Evolutionary conservation across 2,329 filamentous ascomycete species (phyloP).

Genomic region (Colletotrichum sp.): DNA sequence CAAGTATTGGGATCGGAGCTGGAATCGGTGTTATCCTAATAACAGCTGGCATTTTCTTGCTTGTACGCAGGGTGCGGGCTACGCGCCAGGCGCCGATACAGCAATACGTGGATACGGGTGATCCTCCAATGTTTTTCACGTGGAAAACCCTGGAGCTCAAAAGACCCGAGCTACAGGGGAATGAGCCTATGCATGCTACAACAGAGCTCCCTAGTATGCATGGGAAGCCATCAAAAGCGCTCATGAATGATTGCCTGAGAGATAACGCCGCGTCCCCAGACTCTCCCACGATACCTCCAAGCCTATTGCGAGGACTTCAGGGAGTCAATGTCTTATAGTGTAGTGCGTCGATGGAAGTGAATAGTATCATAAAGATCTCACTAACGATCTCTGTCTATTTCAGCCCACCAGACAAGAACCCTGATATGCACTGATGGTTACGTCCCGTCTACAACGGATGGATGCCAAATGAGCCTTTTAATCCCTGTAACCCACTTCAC

Average conservation of each 20-base stretch:
- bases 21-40: not conserved
- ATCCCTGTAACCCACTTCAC: not conserved
- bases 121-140: not conserved
- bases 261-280: not conserved
- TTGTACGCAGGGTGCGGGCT: not conserved
- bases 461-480: not conserved
- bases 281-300: not conserved
- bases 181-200: not conserved
- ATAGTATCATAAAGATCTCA: not conserved
- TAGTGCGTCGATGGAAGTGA: rapidly evolving
- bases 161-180: not conserved
- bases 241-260: not conserved
- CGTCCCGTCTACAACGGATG: not conserved
- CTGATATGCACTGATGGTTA: not conserved
- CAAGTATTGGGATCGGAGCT: not conserved
- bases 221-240: not conserved
- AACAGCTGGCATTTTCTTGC: not conserved
- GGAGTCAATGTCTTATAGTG: not conserved
- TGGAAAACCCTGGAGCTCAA: not conserved
- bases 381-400: not conserved
- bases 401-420: not conserved
- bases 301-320: not conserved
- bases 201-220: not conserved
- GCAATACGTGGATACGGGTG: not conserved
- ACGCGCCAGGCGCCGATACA: not conserved